These are phyloP conservation scores for Zanthoxylum bungeanum DNA, from an alignment of 345 rosid genomes.

Conservation along the genomic window DNA sequence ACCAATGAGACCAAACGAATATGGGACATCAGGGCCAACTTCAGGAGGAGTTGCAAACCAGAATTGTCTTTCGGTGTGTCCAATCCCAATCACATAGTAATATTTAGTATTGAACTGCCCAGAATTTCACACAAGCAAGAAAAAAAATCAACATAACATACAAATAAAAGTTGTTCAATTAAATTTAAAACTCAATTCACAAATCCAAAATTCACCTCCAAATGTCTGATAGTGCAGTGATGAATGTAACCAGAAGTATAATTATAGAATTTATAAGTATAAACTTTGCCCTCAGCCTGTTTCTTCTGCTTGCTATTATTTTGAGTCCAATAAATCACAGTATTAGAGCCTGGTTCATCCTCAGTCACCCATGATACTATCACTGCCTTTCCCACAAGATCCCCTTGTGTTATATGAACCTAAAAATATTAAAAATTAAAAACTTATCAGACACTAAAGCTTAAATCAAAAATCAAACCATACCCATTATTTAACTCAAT, in stretches of 20 bases:
- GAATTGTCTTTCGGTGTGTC: slow-evolving; percentile 42
- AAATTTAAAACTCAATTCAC: background rate
- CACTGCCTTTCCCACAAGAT: slow-evolving; percentile 71
- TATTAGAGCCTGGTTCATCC: slow-evolving; percentile 59
- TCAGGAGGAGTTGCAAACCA: slow-evolving; percentile 74
- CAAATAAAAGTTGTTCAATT: background rate
- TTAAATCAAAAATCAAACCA: background rate
- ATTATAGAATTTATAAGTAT: slow-evolving; percentile 50
- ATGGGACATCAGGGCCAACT: slow-evolving; percentile 66
- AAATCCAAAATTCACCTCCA: slow-evolving; percentile 47
- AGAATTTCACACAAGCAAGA: background rate
- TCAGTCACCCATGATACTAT: slow-evolving; percentile 90
- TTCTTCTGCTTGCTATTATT: slow-evolving; percentile 34
- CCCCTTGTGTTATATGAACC: slow-evolving; percentile 97
- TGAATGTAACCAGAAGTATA: slow-evolving; percentile 87
- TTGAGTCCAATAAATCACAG: slow-evolving; percentile 68
- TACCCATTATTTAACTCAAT: background rate
- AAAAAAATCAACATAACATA: background rate
- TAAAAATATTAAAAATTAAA: slow-evolving; percentile 15
- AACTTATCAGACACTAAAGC: slow-evolving; percentile 6
- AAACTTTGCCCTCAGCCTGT: slow-evolving; percentile 44
- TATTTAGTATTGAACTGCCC: slow-evolving; percentile 58
- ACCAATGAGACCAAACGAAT: slow-evolving; percentile 66
- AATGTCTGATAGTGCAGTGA: slow-evolving; percentile 62
- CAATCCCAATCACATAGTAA: slow-evolving; percentile 57